A percentile compares a stretch with the other conserved stretches of the same genome.
phyloP scores from a whole-genome alignment of 2,329 filamentous ascomycete genomes.

The Knufia petricola region DNA sequence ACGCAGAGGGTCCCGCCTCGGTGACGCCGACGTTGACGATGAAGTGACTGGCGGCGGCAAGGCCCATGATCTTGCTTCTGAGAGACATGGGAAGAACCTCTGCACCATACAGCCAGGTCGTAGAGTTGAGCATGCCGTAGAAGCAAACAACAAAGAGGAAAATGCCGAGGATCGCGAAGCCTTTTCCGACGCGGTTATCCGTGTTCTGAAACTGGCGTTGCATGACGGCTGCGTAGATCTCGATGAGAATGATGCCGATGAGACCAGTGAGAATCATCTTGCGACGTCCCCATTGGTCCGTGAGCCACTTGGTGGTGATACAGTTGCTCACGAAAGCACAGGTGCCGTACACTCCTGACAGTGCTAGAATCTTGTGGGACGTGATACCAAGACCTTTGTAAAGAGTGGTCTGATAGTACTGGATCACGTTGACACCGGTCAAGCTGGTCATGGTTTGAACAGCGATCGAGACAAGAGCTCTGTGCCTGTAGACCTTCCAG shows the following conservation, averaged over 20 bases:
- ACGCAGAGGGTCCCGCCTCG: slow-evolving; percentile 47
- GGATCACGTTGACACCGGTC: slow-evolving; percentile 90
- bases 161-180: slow-evolving; percentile 50
- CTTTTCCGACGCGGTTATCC: slow-evolving; percentile 47
- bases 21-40: slow-evolving; percentile 47
- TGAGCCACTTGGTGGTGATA: slow-evolving; percentile 44
- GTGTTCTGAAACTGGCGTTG: slow-evolving; percentile 48
- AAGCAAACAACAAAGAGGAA: slow-evolving; percentile 50
- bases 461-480: slow-evolving; percentile 56
- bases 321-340: slow-evolving; percentile 78
- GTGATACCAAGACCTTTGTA: slow-evolving; percentile 53
- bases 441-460: slow-evolving; percentile 72
- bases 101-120: slow-evolving; percentile 70
- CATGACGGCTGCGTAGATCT: slow-evolving; percentile 52
- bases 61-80: slow-evolving; percentile 73
- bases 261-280: slow-evolving; percentile 49
- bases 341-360: slow-evolving; percentile 81
- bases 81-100: slow-evolving; percentile 85
- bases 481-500: slow-evolving; percentile 54
- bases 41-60: slow-evolving; percentile 79
- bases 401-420: slow-evolving; percentile 71
- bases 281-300: slow-evolving; percentile 50
- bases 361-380: slow-evolving; percentile 42
- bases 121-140: slow-evolving; percentile 41
- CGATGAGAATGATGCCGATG: slow-evolving; percentile 43